Percentiles rank a stretch among this genome's conserved stretches.
phyloP scores from a whole-genome alignment of 176 grass and related monocot genomes.

The Luzula sylvatica region DNA sequence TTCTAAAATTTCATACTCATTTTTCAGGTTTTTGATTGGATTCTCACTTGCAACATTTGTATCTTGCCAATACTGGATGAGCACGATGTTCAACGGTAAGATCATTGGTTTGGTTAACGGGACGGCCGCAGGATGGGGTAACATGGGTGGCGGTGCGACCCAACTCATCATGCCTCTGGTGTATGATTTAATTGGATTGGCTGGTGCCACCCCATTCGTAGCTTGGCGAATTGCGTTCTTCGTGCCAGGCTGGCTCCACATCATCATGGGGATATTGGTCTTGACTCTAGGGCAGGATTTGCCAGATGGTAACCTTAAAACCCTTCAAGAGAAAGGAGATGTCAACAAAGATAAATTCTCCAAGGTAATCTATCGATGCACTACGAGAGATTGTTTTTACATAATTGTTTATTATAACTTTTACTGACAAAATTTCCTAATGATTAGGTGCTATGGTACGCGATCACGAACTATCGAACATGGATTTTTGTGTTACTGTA shows the following conservation, averaged over 20 bases:
- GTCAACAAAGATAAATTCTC: slow-evolving; percentile 64
- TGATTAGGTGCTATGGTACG: slow-evolving; percentile 40
- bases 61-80: slow-evolving; percentile 88
- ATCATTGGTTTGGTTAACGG: slow-evolving; percentile 66
- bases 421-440: not conserved
- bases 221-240: slow-evolving; percentile 84
- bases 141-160: slow-evolving; percentile 89
- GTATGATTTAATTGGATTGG: slow-evolving; percentile 48
- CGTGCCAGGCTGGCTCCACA: slow-evolving; percentile 48
- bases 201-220: slow-evolving; percentile 35
- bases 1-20: too few relatives aligned
- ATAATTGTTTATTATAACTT: not conserved
- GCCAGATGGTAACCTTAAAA: slow-evolving; percentile 59
- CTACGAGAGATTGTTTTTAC: not conserved
- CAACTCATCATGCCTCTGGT: slow-evolving; percentile 90
- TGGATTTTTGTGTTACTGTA: slow-evolving; percentile 86
- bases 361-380: slow-evolving; percentile 22
- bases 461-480: slow-evolving; percentile 66
- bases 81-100: slow-evolving; percentile 90
- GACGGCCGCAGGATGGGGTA: slow-evolving; percentile 52
- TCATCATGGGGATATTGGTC: slow-evolving; percentile 54
- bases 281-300: slow-evolving; percentile 72
- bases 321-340: slow-evolving; percentile 50
- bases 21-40: slow-evolving; percentile 52
- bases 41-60: slow-evolving; percentile 79